phyloP scores from a whole-genome alignment of 345 rosid genomes.

The Stellera chamaejasme region DNA sequence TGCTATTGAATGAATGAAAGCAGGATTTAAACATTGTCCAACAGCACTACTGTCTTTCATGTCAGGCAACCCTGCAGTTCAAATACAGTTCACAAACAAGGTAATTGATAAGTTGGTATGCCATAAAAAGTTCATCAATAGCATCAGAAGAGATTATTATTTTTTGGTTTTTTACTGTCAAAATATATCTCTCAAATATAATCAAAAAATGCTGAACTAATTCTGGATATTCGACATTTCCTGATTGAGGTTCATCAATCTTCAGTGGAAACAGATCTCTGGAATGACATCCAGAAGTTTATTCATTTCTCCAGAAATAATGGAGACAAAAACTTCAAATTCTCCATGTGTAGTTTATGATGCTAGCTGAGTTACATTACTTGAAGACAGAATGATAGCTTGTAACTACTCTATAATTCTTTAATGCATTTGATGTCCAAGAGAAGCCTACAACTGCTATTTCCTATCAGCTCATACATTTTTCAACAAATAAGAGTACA shows the following conservation, averaged over 20 bases:
- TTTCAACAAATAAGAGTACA: too few relatives aligned
- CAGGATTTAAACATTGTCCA: slow-evolving; percentile 78
- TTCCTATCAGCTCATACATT: too few relatives aligned
- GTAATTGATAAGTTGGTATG: background rate
- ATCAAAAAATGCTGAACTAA: background rate
- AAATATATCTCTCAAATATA: slow-evolving; percentile 2
- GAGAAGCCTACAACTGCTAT: too few relatives aligned
- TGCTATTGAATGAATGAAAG: slow-evolving; percentile 77
- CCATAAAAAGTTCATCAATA: background rate
- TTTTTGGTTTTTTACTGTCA: background rate
- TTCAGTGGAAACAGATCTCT: too few relatives aligned
- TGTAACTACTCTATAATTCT: too few relatives aligned
- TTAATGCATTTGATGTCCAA: too few relatives aligned
- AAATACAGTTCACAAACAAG: slow-evolving; percentile 4
- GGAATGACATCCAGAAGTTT: too few relatives aligned
- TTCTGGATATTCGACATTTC: background rate
- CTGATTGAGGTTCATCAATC: background rate
- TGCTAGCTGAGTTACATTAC: too few relatives aligned
- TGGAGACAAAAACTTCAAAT: too few relatives aligned
- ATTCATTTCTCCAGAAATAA: too few relatives aligned
- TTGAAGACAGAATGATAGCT: too few relatives aligned
- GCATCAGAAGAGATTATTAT: background rate
- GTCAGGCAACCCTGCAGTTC: slow-evolving; percentile 40
- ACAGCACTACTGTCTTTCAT: slow-evolving; percentile 20
- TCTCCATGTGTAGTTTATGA: too few relatives aligned